A percentile compares a stretch with the other conserved stretches of the same genome.
Conservation (phyloP, 1,284 basidiomycete genomes). For the Moniliella sp. region DNA sequence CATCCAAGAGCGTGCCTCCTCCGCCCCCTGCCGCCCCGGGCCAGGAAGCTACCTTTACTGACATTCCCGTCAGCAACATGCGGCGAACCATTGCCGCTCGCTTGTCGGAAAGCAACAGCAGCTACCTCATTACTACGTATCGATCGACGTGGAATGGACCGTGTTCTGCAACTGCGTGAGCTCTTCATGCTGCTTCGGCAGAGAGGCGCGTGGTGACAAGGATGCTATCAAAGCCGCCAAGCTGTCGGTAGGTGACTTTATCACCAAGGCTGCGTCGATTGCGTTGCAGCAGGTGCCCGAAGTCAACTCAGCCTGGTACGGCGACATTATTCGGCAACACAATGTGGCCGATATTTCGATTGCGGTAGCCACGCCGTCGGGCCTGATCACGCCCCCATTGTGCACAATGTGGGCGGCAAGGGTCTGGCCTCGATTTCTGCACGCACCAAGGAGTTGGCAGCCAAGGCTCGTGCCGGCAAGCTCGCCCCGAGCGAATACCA, state of each 20-base stretch:
- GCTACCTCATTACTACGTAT: slow-evolving; percentile 91
- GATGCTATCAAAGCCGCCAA: slow-evolving; percentile 59
- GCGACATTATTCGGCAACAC: slow-evolving; percentile 81
- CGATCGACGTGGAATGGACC: slow-evolving; percentile 92
- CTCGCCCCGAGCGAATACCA: slow-evolving; percentile 81
- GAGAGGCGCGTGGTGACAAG: slow-evolving; percentile 20
- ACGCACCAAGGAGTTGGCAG: slow-evolving; percentile 77
- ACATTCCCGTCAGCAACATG: slow-evolving; percentile 83
- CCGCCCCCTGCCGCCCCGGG: slow-evolving; percentile 4
- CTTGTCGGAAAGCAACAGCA: slow-evolving; percentile 79
- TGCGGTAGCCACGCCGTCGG: slow-evolving; percentile 83
- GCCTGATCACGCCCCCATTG: slow-evolving; percentile 91
- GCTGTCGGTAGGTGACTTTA: slow-evolving; percentile 92
- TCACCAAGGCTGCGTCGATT: slow-evolving; percentile 78
- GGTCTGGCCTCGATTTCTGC: slow-evolving; percentile 78
- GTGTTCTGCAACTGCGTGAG: slow-evolving; percentile 73
- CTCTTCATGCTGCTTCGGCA: slow-evolving; percentile 55
- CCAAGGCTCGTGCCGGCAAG: slow-evolving; percentile 88
- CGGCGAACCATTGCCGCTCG: slow-evolving; percentile 74
- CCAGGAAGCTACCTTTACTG: slow-evolving; percentile 43
- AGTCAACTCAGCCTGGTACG: slow-evolving; percentile 90
- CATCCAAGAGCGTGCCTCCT: slow-evolving; percentile 7
- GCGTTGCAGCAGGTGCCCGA: slow-evolving; percentile 87
- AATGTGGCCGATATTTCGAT: slow-evolving; percentile 89
- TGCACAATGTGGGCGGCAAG: slow-evolving; percentile 75